Evolutionary conservation across 202 grass and related monocot species (phyloP).

Genomic region (Panicum virgatum): DNA sequence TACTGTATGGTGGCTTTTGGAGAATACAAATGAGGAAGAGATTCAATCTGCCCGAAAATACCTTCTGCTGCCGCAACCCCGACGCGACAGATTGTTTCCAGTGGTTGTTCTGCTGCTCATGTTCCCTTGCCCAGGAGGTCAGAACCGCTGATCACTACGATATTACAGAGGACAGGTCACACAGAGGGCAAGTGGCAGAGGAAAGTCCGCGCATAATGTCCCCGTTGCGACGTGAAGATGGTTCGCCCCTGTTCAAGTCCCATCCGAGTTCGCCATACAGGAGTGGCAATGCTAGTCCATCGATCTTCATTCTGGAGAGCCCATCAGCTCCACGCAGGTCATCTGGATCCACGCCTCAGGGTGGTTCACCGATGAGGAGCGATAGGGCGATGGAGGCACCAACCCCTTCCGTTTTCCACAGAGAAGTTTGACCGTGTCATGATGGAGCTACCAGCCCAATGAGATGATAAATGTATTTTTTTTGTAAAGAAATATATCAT

Average conservation of each 20-base stretch:
- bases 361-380: slow-evolving; percentile 27
- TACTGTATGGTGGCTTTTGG: slow-evolving; percentile 97
- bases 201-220: slow-evolving; percentile 43
- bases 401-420: slow-evolving; percentile 45
- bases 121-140: slow-evolving; percentile 90
- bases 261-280: slow-evolving; percentile 63
- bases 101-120: slow-evolving; percentile 87
- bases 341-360: slow-evolving; percentile 43
- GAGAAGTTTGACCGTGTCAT: slow-evolving; percentile 30
- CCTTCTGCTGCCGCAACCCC: slow-evolving; percentile 69
- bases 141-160: slow-evolving; percentile 86
- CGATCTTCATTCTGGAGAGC: slow-evolving; percentile 63
- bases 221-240: slow-evolving; percentile 63
- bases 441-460: background rate
- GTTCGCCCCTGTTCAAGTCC: slow-evolving; percentile 63
- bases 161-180: slow-evolving; percentile 63
- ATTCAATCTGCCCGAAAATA: slow-evolving; percentile 71
- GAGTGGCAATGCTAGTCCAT: slow-evolving; percentile 48
- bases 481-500: slow-evolving; percentile 28
- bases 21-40: slow-evolving; percentile 99
- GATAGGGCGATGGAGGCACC: slow-evolving; percentile 60
- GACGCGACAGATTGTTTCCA: slow-evolving; percentile 67
- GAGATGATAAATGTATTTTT: slow-evolving; percentile 29
- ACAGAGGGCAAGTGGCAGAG: slow-evolving; percentile 16
- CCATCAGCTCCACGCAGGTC: slow-evolving; percentile 48